phyloP scores from a whole-genome alignment of 352 stramenopile species.

The Discostella stelligera region DNA sequence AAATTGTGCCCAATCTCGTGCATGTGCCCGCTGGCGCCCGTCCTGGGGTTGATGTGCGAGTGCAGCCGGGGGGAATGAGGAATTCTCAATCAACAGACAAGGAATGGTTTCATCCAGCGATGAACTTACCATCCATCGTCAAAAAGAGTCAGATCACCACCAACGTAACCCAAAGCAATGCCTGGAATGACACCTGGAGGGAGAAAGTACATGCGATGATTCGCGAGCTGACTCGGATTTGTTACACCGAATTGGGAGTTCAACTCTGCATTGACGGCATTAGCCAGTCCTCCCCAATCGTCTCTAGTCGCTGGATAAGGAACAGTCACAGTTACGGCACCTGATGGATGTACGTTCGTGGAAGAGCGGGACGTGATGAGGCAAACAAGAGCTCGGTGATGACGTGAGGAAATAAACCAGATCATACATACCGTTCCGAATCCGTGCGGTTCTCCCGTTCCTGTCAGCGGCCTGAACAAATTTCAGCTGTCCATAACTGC shows the following conservation, averaged over 20 bases:
- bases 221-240: constrained; percentile 8
- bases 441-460: constrained; percentile 11
- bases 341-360: constrained; percentile 2
- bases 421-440: constrained; percentile 14
- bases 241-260: constrained; percentile 24
- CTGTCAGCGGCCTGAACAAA: constrained; percentile 22
- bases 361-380: not conserved
- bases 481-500: constrained; percentile 37
- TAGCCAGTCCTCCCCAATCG: not conserved
- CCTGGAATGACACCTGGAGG: constrained; percentile 33
- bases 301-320: not conserved
- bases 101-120: not conserved
- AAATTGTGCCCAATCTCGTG: constrained; percentile 42
- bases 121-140: constrained; percentile 16
- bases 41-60: not conserved
- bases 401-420: not conserved
- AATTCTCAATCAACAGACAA: not conserved
- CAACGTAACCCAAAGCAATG: constrained; percentile 5
- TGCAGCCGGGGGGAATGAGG: not conserved
- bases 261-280: constrained; percentile 15
- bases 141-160: constrained; percentile 1
- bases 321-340: constrained; percentile 19
- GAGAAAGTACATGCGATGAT: constrained; percentile 31
- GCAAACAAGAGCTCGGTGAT: not conserved
- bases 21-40: constrained; percentile 4